Percentiles rank a stretch among this genome's conserved stretches.
phyloP scores from a whole-genome alignment of 345 rosid species.

The Pistacia vera region DNA sequence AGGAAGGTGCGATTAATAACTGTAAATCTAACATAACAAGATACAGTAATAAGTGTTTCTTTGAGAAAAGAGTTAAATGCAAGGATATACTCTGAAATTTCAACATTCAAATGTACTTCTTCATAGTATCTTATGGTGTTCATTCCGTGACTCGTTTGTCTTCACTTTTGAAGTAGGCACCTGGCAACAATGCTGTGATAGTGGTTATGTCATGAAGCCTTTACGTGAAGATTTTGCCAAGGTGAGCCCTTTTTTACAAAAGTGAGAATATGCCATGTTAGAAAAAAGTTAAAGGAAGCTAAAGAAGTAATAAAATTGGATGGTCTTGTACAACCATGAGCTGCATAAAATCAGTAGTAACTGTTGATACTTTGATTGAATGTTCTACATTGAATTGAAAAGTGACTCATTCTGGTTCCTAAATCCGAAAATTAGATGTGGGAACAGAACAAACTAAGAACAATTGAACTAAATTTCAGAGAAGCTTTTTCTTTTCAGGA shows the following conservation, averaged over 20 bases:
- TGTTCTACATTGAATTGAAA: neutral
- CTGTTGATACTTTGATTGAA: neutral
- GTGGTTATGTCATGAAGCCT: constrained; percentile 88
- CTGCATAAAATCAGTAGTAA: neutral
- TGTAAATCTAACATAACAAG: neutral
- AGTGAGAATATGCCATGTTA: neutral
- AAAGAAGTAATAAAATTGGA: neutral
- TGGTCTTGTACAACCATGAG: neutral
- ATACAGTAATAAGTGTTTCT: neutral
- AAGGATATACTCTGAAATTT: neutral
- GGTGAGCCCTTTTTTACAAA: constrained; percentile 41
- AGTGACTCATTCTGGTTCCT: too few relatives aligned
- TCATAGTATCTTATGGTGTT: neutral
- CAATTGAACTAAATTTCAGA: neutral
- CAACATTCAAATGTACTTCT: neutral
- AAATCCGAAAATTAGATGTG: too few relatives aligned
- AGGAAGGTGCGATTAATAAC: neutral
- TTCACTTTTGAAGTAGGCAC: constrained; percentile 48
- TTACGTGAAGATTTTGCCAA: constrained; percentile 90
- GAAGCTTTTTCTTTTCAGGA: neutral
- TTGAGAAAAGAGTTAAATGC: neutral
- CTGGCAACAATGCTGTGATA: constrained; percentile 39
- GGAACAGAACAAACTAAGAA: too few relatives aligned
- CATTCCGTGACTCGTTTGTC: constrained; percentile 1
- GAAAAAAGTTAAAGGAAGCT: neutral